phyloP scores from a whole-genome alignment of 495 filamentous ascomycete genomes.

The Neurospora intermedia region DNA sequence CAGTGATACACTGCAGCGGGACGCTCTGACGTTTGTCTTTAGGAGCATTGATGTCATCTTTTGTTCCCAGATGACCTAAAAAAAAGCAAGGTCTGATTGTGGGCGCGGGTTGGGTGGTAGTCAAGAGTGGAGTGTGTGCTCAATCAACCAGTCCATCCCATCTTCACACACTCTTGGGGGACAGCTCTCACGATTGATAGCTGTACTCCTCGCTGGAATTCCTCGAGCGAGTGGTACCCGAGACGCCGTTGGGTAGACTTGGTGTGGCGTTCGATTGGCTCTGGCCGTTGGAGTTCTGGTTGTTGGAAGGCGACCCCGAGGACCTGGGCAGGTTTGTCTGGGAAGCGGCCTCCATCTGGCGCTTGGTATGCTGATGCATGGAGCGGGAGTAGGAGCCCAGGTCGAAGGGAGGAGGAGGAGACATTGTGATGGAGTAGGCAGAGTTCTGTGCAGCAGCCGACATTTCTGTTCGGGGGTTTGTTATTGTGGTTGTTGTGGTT shows the following conservation, averaged over 20 bases:
- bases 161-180: too few relatives aligned
- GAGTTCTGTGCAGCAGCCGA: constrained; percentile 16
- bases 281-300: constrained; percentile 8
- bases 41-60: background rate
- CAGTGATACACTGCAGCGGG: background rate
- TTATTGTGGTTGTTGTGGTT: constrained; percentile 4
- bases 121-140: background rate
- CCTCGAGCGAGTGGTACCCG: constrained; percentile 3
- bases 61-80: background rate
- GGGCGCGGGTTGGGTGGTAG: background rate
- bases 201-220: constrained; percentile 9
- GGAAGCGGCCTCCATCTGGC: constrained; percentile 38
- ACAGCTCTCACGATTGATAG: constrained; percentile 10
- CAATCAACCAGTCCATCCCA: background rate
- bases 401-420: constrained; percentile 32
- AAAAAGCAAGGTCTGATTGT: background rate
- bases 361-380: constrained; percentile 42
- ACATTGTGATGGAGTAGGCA: constrained; percentile 21
- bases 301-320: background rate
- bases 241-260: constrained; percentile 25
- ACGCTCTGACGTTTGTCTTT: background rate
- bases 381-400: constrained; percentile 33
- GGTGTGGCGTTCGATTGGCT: constrained; percentile 13
- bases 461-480: constrained; percentile 15
- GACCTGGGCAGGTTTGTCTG: constrained; percentile 8